Conservation (phyloP, 768 basidiomycete genomes). For the Podaxis mareebaensis region DNA sequence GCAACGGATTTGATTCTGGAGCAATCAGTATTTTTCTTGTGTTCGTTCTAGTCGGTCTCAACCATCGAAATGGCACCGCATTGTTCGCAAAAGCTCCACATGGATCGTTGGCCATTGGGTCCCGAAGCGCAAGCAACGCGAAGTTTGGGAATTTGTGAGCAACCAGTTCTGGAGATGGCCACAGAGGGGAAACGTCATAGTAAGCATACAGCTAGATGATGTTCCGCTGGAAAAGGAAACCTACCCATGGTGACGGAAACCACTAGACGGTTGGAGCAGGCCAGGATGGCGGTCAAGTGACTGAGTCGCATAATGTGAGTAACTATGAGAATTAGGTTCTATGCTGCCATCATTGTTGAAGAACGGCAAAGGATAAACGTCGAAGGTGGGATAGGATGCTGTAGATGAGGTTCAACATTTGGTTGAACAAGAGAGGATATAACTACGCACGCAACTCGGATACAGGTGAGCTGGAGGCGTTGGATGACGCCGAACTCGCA, state of each 20-base stretch:
- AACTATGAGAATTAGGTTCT: conserved; percentile 47
- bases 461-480: conserved; percentile 47
- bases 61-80: conserved; percentile 90
- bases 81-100: conserved; percentile 90
- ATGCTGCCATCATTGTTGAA: conserved; percentile 48
- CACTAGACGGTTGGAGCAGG: conserved; percentile 64
- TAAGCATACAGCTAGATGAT: conserved; percentile 15
- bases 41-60: conserved; percentile 57
- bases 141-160: conserved; percentile 82
- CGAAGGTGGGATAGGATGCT: conserved; percentile 63
- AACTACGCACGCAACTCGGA: conserved; percentile 48
- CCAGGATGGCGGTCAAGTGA: conserved; percentile 41
- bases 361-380: conserved; percentile 58
- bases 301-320: conserved; percentile 43
- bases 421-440: neutral
- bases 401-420: conserved; percentile 15
- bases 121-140: conserved; percentile 76
- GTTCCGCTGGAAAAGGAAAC: conserved; percentile 21
- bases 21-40: conserved; percentile 11
- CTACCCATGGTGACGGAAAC: conserved; percentile 74
- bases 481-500: conserved; percentile 59
- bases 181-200: neutral
- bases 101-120: conserved; percentile 68
- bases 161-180: conserved; percentile 48
- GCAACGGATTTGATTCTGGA: conserved; percentile 1